Evolutionary conservation across 2,329 filamentous ascomycete species (phyloP), one percentile per base, ranked within the genome.

Genomic region (Ceratocystis destructans): DNA sequence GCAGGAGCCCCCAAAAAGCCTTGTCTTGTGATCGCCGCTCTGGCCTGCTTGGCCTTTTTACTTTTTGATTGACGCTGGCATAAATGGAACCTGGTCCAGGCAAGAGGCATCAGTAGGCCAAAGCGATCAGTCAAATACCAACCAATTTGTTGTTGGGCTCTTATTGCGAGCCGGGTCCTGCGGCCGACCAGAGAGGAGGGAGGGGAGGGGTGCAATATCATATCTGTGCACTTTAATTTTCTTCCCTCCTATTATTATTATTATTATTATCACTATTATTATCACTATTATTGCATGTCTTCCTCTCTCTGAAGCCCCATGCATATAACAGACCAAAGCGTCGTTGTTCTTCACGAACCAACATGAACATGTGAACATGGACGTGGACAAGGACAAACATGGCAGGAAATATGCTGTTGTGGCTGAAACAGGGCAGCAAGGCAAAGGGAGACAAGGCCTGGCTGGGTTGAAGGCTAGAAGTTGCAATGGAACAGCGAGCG

Each of bases 11-110:
- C 22, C 12, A 28, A 57, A 57, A 57, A 17, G 53, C 53, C 53
- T 33, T 57, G 53, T 57, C 53, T 57, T 57, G 53, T 57, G 53
- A 57, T 57, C 53, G 53, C 25, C 53, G 53, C 22, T 57, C 53
- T 57, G 53, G 53, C 25, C 53, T 57, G 17, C 22, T 28, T 57
- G 53, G 25, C 2, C 53, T 57, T 28, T 57, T 22, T 15, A 22
- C 25, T 37, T 37, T 37, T 20, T 28, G 53, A 28, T 57, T 31
- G 53, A 31, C 53, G 53, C 25, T 28, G 53, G 53, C 53, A 33
- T 57, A 28, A 57, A 57, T 57, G 53, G 28, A 57, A 33, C 53
- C 53, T 57, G 22, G 10, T 22, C 33, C 25, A 28, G 17, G 53
- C 20, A 57, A 57, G 53, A 57, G 53, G 12, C 53, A 6, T 6